Evolutionary conservation across 1,139 yeast species (phyloP), one percentile per base, ranked within the genome.

Genomic region (Kodamaea ohmeri): DNA sequence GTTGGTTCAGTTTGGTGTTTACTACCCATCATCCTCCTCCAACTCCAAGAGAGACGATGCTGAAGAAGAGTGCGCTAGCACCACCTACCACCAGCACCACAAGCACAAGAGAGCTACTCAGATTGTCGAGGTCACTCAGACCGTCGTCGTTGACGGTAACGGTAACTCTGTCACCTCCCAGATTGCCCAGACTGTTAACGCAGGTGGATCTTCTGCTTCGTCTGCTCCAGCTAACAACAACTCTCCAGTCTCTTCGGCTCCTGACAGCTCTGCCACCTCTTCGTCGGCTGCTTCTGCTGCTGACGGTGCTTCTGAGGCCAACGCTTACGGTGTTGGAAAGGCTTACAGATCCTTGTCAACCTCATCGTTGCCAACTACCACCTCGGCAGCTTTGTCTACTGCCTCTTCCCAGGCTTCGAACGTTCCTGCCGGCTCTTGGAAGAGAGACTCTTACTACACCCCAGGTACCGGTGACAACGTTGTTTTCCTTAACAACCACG

Each of bases 81-180:
- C 57, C 17, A 52, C 71, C 56, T 56, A 56, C 42, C 73, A 71
- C 62, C 69, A 64, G 43, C 87, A 80, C 60, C 84, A 80, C 61
- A 73, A 65, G 72, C 90, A 71, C 76, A 78, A 60, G 63, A 59
- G 71, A 55, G 82, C 79, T 36, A 74, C 80, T 43, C 78, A 76
- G 52, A 61, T 77, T 49, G 80, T 82, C 41, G 78, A 82, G 57
- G 85, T 84, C 46, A 85, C 95, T 44, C 76, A 78, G 52, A 86
- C 95, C 33, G 88, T 88, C 34, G 70, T 60, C 46, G 85, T 80
- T 39, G 77, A 80, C 54, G 75, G 63, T 38, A 53, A 71, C 43
- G 89, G 85, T 48, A 61, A 73, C 49, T 59, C 73, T 28, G 63
- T 74, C 49, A 65, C 76, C 41, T 32, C 45, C 2, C 41, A 30